A percentile compares a stretch with the other conserved stretches of the same genome.
Evolutionary conservation across 176 grass and related monocot genomes (phyloP).

Genomic region (Chloris gayana): DNA sequence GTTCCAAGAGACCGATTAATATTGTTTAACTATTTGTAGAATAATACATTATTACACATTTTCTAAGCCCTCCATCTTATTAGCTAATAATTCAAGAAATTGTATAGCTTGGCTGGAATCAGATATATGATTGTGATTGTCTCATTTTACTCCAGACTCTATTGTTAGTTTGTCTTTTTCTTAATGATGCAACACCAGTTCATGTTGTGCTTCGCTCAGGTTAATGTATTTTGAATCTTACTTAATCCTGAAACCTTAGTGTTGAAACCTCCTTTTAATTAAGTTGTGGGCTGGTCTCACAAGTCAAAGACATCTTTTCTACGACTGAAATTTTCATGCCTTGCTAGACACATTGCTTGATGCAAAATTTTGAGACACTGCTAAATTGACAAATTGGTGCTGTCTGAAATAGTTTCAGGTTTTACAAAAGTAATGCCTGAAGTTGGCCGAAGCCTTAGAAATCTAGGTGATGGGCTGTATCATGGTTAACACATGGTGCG

Average conservation of each 20-base stretch:
- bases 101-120: neutral
- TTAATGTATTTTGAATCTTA: neutral
- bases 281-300: neutral
- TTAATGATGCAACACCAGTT: neutral
- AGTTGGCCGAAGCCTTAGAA: neutral
- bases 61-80: too few relatives aligned
- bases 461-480: neutral
- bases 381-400: neutral
- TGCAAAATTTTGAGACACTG: neutral
- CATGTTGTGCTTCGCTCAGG: neutral
- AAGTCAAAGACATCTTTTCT: neutral
- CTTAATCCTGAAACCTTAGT: neutral
- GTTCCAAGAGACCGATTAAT: too few relatives aligned
- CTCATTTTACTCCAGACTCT: too few relatives aligned
- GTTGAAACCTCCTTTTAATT: constrained; percentile 1
- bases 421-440: neutral
- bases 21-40: too few relatives aligned
- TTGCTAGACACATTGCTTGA: neutral
- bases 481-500: neutral
- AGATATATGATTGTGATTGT: neutral
- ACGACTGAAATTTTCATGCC: constrained; percentile 3
- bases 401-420: neutral
- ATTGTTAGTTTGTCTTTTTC: neutral
- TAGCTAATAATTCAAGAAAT: too few relatives aligned
- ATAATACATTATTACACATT: too few relatives aligned